phyloP scores from a whole-genome alignment of 257 asterid species.

The Fraxinus cuspidata region DNA sequence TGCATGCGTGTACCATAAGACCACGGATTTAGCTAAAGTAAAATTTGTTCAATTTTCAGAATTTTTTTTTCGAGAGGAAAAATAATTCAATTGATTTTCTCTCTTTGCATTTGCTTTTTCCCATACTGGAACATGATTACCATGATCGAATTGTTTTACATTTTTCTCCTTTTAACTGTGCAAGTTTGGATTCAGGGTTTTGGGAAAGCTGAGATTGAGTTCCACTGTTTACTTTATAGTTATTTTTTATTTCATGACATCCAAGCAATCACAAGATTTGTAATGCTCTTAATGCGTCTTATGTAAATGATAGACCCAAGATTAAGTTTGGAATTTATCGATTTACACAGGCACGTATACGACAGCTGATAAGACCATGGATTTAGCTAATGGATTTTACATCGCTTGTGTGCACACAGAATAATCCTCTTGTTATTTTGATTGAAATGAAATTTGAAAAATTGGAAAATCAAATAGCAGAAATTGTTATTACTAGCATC shows the following conservation, averaged over 20 bases:
- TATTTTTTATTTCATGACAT: too few relatives aligned
- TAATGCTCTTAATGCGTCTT: too few relatives aligned
- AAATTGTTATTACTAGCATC: not conserved
- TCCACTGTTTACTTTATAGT: too few relatives aligned
- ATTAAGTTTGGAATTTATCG: too few relatives aligned
- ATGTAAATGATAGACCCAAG: too few relatives aligned
- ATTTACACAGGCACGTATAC: too few relatives aligned
- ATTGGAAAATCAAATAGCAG: not conserved
- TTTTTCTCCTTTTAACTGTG: not conserved
- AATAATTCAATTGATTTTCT: conserved; percentile 7
- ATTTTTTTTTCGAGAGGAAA: too few relatives aligned
- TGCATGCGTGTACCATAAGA: not conserved
- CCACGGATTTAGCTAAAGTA: not conserved
- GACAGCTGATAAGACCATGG: too few relatives aligned
- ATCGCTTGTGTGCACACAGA: too few relatives aligned
- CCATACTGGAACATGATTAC: not conserved
- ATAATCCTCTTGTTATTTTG: not conserved
- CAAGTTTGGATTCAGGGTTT: conserved; percentile 30
- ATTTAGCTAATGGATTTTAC: too few relatives aligned
- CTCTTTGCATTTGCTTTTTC: not conserved
- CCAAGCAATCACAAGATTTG: too few relatives aligned
- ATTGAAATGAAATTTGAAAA: not conserved
- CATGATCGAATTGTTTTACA: not conserved
- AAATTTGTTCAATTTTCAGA: too few relatives aligned
- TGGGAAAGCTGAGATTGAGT: not conserved